Evolutionary conservation across 2,329 filamentous ascomycete species (phyloP).

Genomic region (Plectosphaerella sp.): DNA sequence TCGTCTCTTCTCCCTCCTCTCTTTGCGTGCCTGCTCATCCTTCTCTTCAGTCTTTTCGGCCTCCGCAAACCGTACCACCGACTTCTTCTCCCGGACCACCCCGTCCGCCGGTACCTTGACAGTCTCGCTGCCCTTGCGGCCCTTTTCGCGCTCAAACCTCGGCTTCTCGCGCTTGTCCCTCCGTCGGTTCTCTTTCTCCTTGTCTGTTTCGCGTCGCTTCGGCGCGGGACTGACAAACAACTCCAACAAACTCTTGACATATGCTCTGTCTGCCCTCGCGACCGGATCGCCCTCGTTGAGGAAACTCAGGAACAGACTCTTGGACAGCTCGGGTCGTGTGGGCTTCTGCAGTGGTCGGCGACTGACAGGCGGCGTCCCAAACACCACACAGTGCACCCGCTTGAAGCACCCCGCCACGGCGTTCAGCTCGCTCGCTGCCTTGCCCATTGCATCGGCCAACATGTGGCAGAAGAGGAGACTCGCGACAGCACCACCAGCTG

Average conservation of each 20-base stretch:
- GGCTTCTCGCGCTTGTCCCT: background rate
- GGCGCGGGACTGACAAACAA: conserved; percentile 62
- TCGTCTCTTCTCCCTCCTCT: conserved; percentile 21
- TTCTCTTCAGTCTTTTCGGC: background rate
- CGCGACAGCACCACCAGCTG: conserved; percentile 80
- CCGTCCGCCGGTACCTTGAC: conserved; percentile 1
- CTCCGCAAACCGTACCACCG: background rate
- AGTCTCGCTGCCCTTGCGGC: conserved; percentile 9
- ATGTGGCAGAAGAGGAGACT: conserved; percentile 79
- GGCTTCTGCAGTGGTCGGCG: conserved; percentile 65
- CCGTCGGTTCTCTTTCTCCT: conserved; percentile 1
- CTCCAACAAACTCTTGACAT: conserved; percentile 68
- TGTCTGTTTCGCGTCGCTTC: conserved; percentile 3
- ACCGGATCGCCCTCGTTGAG: conserved; percentile 87
- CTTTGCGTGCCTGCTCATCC: conserved; percentile 6
- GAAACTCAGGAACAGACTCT: conserved; percentile 74
- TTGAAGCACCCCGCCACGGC: conserved; percentile 67
- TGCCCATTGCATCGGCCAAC: conserved; percentile 49
- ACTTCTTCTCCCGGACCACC: background rate
- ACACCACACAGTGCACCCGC: conserved; percentile 78
- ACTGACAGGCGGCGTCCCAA: conserved; percentile 77
- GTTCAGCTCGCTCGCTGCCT: conserved; percentile 63
- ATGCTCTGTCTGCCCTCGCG: conserved; percentile 68
- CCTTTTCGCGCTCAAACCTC: conserved; percentile 3
- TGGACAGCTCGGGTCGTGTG: conserved; percentile 40